Percentiles rank a stretch among this genome's conserved stretches.
These are phyloP conservation scores for Cytospora chrysosperma DNA, from an alignment of 2,329 filamentous ascomycete species.

Conservation along the genomic window DNA sequence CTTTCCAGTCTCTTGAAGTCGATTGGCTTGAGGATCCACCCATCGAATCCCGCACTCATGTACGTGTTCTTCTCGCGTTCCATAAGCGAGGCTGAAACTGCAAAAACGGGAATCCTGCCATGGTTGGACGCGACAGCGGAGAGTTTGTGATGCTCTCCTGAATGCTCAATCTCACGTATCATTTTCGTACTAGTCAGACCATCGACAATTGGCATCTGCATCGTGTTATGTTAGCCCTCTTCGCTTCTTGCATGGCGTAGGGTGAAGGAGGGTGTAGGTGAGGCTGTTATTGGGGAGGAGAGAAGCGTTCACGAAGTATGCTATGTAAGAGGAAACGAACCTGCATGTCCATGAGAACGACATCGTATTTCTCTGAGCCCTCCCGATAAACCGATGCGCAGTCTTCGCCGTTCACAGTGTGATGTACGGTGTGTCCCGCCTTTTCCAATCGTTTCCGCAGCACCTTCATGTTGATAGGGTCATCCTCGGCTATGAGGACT, in stretches of 20 bases:
- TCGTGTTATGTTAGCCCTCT: slow-evolving; percentile 5
- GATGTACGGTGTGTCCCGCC: slow-evolving; percentile 66
- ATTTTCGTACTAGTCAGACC: slow-evolving; percentile 79
- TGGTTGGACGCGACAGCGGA: slow-evolving; percentile 61
- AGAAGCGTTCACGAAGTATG: neutral
- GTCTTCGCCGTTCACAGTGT: slow-evolving; percentile 82
- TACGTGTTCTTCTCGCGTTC: slow-evolving; percentile 70
- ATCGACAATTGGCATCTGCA: slow-evolving; percentile 88
- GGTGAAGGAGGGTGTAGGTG: neutral
- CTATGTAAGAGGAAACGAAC: slow-evolving; percentile 47
- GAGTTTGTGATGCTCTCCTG: slow-evolving; percentile 44
- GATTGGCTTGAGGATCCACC: slow-evolving; percentile 87
- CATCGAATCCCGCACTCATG: slow-evolving; percentile 78
- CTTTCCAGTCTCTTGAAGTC: slow-evolving; percentile 73
- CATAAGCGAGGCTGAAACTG: slow-evolving; percentile 78
- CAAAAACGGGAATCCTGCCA: slow-evolving; percentile 75
- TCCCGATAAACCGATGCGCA: slow-evolving; percentile 72
- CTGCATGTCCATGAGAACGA: slow-evolving; percentile 91
- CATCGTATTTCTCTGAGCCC: slow-evolving; percentile 64
- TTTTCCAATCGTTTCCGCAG: slow-evolving; percentile 78
- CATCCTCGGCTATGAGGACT: slow-evolving; percentile 82
- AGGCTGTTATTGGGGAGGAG: no score
- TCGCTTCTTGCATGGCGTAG: neutral
- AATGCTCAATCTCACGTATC: slow-evolving; percentile 72
- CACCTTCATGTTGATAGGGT: slow-evolving; percentile 82